Percentiles rank a stretch among this genome's conserved stretches.
These are phyloP conservation scores for Setomelanomma holmii DNA, from an alignment of 2,329 filamentous ascomycete species.

Conservation along the genomic window DNA sequence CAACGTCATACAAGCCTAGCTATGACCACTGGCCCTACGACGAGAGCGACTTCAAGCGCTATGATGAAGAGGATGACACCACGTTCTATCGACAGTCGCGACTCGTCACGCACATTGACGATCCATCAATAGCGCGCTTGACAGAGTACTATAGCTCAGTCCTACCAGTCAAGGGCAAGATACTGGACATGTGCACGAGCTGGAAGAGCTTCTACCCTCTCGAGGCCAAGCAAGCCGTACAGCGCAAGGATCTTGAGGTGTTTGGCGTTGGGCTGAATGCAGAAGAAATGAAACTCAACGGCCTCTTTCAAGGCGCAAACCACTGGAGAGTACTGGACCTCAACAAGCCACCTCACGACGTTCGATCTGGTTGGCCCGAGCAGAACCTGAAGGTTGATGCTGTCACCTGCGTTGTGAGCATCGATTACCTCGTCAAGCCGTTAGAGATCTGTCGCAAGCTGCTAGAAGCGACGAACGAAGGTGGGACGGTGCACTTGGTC, in stretches of 20 bases:
- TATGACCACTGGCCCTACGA: conserved; percentile 30
- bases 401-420: conserved; percentile 59
- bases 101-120: conserved; percentile 63
- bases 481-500: conserved; percentile 58
- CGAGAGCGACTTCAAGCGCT: conserved; percentile 47
- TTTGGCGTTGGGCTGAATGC: conserved; percentile 59
- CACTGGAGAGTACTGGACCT: conserved; percentile 51
- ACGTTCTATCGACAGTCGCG: conserved; percentile 54
- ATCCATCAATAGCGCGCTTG: conserved; percentile 55
- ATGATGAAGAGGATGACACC: conserved; percentile 45
- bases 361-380: conserved; percentile 15
- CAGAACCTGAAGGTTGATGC: conserved; percentile 47
- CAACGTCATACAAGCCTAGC: conserved; percentile 20
- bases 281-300: conserved; percentile 54
- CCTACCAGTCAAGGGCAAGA: conserved; percentile 51
- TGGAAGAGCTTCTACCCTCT: conserved; percentile 59
- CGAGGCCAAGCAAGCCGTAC: conserved; percentile 37
- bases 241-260: conserved; percentile 48
- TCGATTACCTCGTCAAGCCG: conserved; percentile 60
- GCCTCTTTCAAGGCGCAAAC: conserved; percentile 30
- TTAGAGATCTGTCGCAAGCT: conserved; percentile 55
- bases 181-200: conserved; percentile 60
- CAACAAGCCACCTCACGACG: conserved; percentile 50
- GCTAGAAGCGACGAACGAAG: conserved; percentile 47
- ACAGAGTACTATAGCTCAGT: conserved; percentile 55